Evolutionary conservation across 106 monocot species (phyloP).

Genomic region (Apostasia ramifera): DNA sequence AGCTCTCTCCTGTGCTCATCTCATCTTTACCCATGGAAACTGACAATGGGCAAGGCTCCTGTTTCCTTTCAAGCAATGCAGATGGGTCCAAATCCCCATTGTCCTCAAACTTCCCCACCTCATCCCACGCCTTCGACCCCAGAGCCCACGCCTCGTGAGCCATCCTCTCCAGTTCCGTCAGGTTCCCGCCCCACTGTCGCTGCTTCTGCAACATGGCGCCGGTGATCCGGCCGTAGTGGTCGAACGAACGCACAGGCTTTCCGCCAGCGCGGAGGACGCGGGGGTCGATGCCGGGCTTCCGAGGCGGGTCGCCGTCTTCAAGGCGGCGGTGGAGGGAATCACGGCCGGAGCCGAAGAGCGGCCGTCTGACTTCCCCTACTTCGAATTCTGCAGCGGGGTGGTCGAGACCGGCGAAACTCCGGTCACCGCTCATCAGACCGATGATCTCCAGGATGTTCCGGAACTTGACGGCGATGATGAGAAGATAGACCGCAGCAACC

Average conservation of each 20-base stretch:
- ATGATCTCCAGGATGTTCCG: conserved; percentile 37
- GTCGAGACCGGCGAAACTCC: conserved; percentile 15
- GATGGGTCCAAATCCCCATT: conserved; percentile 5
- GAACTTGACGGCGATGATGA: conserved; percentile 50
- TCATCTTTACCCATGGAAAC: conserved; percentile 25
- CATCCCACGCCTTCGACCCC: conserved; percentile 76
- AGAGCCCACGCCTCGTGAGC: conserved; percentile 72
- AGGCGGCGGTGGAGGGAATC: conserved; percentile 16
- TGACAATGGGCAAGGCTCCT: conserved; percentile 52
- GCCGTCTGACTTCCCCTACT: conserved; percentile 2
- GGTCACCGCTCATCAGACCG: conserved; percentile 17
- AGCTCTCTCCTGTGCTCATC: conserved; percentile 12
- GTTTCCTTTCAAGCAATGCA: conserved; percentile 14
- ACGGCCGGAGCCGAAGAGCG: conserved; percentile 13
- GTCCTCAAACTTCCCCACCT: conserved; percentile 24
- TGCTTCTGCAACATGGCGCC: conserved; percentile 30
- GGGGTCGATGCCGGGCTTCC: neutral
- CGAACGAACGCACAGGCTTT: neutral
- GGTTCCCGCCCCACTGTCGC: conserved; percentile 23
- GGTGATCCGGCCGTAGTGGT: conserved; percentile 40
- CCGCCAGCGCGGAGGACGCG: neutral
- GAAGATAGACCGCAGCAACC: conserved; percentile 39
- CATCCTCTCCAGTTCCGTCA: conserved; percentile 59
- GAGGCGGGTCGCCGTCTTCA: conserved; percentile 9
- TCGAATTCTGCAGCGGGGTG: conserved; percentile 3